Percentiles rank a stretch among this genome's conserved stretches.
Conservation (phyloP, 176 grass and related monocot genomes). For the Juncus inflexus region DNA sequence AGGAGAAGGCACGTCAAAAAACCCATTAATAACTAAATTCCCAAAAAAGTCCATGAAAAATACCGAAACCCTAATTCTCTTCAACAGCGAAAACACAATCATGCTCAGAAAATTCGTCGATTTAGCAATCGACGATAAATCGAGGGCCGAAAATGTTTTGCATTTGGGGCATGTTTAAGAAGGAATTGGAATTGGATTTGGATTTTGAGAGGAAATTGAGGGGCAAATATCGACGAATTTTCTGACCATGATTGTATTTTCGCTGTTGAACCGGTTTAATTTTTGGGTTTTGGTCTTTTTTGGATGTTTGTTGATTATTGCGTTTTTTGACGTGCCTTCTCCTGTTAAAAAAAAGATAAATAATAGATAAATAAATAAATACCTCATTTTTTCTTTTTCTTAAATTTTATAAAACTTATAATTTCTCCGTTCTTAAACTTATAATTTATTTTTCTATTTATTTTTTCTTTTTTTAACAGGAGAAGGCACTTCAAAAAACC, state of each 20-base stretch:
- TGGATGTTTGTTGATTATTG: constrained; percentile 2
- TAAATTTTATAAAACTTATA: too few relatives aligned
- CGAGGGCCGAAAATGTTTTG: constrained; percentile 83
- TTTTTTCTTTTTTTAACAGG: constrained; percentile 21
- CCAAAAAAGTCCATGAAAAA: background rate
- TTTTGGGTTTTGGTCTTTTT: background rate
- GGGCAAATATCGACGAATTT: constrained; percentile 29
- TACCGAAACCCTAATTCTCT: constrained; percentile 18
- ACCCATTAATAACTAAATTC: constrained; percentile 14
- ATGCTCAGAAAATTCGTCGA: constrained; percentile 77
- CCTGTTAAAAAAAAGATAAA: constrained; percentile 18
- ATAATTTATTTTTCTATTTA: background rate
- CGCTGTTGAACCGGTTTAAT: constrained; percentile 36
- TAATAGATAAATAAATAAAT: too few relatives aligned
- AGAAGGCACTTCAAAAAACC: constrained; percentile 20
- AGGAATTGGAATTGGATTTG: too few relatives aligned
- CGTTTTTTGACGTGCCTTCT: constrained; percentile 19
- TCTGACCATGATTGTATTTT: constrained; percentile 79
- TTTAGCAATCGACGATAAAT: constrained; percentile 78
- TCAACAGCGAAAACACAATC: constrained; percentile 65
- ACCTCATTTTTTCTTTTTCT: too few relatives aligned
- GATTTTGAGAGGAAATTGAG: too few relatives aligned
- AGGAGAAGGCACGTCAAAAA: constrained; percentile 22
- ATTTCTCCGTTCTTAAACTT: too few relatives aligned
- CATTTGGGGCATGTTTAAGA: constrained; percentile 47